Evolutionary conservation across 2,329 filamentous ascomycete species (phyloP).

Genomic region (Chrysoporthe austroafricana): DNA sequence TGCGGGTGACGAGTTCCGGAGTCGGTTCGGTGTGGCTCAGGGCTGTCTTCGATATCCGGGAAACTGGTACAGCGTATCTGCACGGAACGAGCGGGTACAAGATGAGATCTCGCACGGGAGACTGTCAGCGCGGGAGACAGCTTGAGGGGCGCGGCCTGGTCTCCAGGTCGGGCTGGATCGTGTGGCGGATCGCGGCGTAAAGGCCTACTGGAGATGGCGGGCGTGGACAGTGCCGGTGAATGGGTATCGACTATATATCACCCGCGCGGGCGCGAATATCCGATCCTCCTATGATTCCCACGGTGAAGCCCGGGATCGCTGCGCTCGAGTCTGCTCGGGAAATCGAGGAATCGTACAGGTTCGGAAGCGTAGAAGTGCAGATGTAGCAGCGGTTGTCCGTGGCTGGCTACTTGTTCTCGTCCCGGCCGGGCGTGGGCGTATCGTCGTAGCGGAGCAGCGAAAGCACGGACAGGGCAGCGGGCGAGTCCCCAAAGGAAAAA

Average conservation of each 20-base stretch:
- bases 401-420: constrained; percentile 1
- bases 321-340: not conserved
- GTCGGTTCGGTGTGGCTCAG: not conserved
- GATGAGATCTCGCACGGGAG: not conserved
- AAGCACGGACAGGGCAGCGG: not conserved
- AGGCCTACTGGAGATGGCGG: not conserved
- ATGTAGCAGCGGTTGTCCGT: constrained; percentile 4
- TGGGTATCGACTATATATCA: constrained; percentile 15
- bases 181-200: constrained; percentile 2
- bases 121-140: not conserved
- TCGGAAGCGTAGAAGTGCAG: not conserved
- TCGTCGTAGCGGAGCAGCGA: constrained; percentile 4
- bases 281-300: not conserved
- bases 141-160: constrained; percentile 6
- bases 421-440: constrained; percentile 2
- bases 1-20: not conserved
- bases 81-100: constrained; percentile 5
- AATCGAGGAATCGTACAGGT: not conserved
- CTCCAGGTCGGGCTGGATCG: constrained; percentile 10
- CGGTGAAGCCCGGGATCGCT: not conserved
- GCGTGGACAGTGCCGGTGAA: not conserved
- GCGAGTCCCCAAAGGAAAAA: not conserved
- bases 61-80: not conserved
- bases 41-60: not conserved
- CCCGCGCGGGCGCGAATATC: not conserved